Evolutionary conservation across 176 grass and related monocot genomes (phyloP).

Genomic region (Eremochloa ophiuroides): DNA sequence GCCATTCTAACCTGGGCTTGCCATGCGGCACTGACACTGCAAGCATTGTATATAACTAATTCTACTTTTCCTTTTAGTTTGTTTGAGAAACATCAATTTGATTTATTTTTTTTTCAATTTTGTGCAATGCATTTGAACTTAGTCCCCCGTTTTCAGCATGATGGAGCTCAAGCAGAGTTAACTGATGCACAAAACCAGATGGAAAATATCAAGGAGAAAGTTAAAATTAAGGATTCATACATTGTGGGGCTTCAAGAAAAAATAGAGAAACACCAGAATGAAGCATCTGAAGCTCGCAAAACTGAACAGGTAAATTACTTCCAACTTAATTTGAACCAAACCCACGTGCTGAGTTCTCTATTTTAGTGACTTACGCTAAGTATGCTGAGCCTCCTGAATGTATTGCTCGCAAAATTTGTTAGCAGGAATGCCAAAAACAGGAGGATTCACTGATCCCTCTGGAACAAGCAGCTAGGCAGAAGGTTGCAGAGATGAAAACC

Average conservation of each 20-base stretch:
- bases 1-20: not conserved
- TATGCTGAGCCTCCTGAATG: not conserved
- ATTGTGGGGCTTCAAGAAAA: slow-evolving; percentile 58
- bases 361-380: not conserved
- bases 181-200: slow-evolving; percentile 67
- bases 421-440: slow-evolving; percentile 72
- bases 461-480: slow-evolving; percentile 85
- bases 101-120: slow-evolving; percentile 14
- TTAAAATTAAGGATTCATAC: slow-evolving; percentile 47
- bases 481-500: slow-evolving; percentile 69
- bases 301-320: slow-evolving; percentile 61
- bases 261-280: slow-evolving; percentile 51
- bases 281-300: slow-evolving; percentile 64
- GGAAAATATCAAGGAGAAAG: slow-evolving; percentile 59
- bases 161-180: slow-evolving; percentile 63
- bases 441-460: slow-evolving; percentile 70
- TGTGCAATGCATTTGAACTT: slow-evolving; percentile 11
- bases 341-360: not conserved
- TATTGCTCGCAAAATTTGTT: slow-evolving; percentile 18
- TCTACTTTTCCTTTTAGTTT: not conserved
- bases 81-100: not conserved
- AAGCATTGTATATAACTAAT: not conserved
- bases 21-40: not conserved
- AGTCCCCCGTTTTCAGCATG: slow-evolving; percentile 53
- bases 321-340: not conserved